Base-by-base conservation (phyloP, 352 stramenopile species). In the Saprolegnia diclina region DNA sequence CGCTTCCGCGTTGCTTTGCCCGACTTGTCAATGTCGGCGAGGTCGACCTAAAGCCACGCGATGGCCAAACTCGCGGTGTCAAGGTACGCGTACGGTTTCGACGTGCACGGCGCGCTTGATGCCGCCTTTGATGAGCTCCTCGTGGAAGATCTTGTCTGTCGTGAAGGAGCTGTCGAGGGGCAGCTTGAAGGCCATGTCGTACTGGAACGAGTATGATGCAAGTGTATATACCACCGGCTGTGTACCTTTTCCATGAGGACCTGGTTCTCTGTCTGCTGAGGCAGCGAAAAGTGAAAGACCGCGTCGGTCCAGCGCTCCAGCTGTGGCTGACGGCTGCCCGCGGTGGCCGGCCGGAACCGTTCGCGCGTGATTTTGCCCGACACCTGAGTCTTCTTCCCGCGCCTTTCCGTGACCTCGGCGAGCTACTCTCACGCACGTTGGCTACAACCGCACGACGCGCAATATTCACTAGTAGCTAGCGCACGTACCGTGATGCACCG, bases 41-140 rank as follows among this genome's bases (percentile, higher is more conserved):
- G 63, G 52, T 69, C 46, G 37, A 62, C 53, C 63, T 69, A 46
- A 9, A 5, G n/a, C n/a, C n/a, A n/a, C n/a, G n/a, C n/a, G n/a
- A n/a, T n/a, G n/a, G n/a, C n/a, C n/a, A n/a, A n/a, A n/a, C n/a
- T n/a, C n/a, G n/a, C n/a, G n/a, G n/a, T n/a, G n/a, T n/a, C n/a
- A n/a, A n/a, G 52, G n/a, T 54, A 5, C 46, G 24, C 4, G 13
- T 59, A 59, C 24, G 3, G 52, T 1, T 3, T 16, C 52, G 16
- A 21, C 42, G 42, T n/a, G 13, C 42, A 48, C 42, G 42, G 13
- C 13, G 13, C 16, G 24, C 24, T 59, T 59, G 52, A 59, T 45
- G 63, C 29, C 53, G 54, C 63, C 63, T 38, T 69, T 69, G 63
- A 69, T 69, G 10, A 24, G 45, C n/a, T 69, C 45, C 22, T 69